These are phyloP conservation scores for Picea glauca DNA, from an alignment of 75 land plant genomes.

Conservation along the genomic window DNA sequence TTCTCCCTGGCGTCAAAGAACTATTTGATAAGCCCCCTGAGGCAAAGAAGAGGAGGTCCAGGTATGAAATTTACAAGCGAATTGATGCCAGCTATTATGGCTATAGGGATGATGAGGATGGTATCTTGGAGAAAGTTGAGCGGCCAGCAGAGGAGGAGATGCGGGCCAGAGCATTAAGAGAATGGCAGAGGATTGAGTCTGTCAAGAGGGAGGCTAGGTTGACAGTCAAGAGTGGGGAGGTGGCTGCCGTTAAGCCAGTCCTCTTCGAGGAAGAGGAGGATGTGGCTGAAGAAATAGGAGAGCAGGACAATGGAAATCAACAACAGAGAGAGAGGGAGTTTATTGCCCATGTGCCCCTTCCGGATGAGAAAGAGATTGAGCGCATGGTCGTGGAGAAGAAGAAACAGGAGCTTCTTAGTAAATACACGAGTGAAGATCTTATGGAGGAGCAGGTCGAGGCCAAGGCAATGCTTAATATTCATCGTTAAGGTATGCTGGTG, in stretches of 20 bases:
- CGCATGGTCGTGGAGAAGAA: constrained; percentile 91
- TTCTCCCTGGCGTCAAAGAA: constrained; percentile 90
- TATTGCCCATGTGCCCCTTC: constrained; percentile 90
- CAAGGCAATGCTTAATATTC: constrained; percentile 84
- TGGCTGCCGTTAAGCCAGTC: constrained; percentile 35
- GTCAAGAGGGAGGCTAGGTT: constrained; percentile 73
- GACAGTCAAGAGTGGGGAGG: constrained; percentile 86
- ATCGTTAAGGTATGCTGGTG: constrained; percentile 10
- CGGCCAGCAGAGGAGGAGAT: constrained; percentile 63
- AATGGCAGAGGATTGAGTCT: constrained; percentile 64
- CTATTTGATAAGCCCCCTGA: constrained; percentile 93
- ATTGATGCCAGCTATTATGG: constrained; percentile 97
- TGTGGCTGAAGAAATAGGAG: constrained; percentile 52
- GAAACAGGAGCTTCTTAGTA: constrained; percentile 87
- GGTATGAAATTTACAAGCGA: constrained; percentile 91
- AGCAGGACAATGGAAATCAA: constrained; percentile 21
- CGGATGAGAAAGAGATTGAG: constrained; percentile 96
- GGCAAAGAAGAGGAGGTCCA: constrained; percentile 55
- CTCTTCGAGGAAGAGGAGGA: constrained; percentile 62
- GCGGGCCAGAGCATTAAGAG: constrained; percentile 53
- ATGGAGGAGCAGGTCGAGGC: constrained; percentile 86
- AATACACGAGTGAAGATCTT: constrained; percentile 71
- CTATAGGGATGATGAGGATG: constrained; percentile 95
- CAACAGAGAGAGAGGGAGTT: constrained; percentile 54
- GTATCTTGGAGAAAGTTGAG: constrained; percentile 76